phyloP scores from a whole-genome alignment of 345 rosid genomes.

The Rhizophora mangle region DNA sequence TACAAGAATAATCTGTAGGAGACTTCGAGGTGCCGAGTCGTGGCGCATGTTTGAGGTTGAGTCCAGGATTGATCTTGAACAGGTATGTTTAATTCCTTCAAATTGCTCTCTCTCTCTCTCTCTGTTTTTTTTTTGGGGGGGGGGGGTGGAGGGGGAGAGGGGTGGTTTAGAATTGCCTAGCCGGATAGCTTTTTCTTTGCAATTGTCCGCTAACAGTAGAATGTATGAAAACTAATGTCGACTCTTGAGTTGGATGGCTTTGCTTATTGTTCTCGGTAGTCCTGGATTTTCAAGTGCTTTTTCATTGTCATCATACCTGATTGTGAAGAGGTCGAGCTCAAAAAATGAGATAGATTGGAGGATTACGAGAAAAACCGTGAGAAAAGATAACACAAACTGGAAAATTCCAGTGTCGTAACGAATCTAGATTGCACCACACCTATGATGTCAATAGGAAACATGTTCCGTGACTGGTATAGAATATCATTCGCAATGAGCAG shows the following conservation, averaged over 20 bases:
- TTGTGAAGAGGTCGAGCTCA: neutral
- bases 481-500: too few species aligned
- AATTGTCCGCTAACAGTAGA: neutral
- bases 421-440: too few species aligned
- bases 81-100: slow-evolving; percentile 27
- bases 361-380: too few species aligned
- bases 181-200: neutral
- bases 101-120: neutral
- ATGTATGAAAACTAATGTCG: neutral
- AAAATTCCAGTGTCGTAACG: too few species aligned
- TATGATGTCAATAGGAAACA: too few species aligned
- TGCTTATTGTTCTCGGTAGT: neutral
- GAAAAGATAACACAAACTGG: too few species aligned
- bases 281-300: neutral
- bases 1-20: slow-evolving; percentile 58
- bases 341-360: neutral
- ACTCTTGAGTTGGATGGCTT: neutral
- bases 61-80: slow-evolving; percentile 48
- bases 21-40: slow-evolving; percentile 38
- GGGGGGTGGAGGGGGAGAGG: neutral
- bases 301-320: neutral
- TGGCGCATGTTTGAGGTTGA: slow-evolving; percentile 46
- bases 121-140: neutral
- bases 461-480: too few species aligned
- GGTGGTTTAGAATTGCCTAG: neutral